phyloP scores from a whole-genome alignment of 805 yeast species.

The Diddensiella transvaalensis region DNA sequence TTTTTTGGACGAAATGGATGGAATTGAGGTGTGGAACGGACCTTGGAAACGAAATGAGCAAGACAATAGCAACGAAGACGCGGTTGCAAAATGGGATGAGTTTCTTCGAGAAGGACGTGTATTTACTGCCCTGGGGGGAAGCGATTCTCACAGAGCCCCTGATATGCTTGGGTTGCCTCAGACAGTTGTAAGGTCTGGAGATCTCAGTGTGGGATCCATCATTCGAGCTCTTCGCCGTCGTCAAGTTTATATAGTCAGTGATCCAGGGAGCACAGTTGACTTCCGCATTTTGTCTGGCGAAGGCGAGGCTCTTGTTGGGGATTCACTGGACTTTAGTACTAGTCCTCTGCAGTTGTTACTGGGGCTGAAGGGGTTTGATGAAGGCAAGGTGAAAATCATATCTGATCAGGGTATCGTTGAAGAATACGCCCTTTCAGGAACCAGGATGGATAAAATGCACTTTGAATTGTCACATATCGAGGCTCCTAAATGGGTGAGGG shows the following conservation, averaged over 20 bases:
- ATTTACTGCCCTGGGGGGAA: slow-evolving; percentile 14
- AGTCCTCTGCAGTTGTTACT: not conserved
- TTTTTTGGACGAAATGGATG: slow-evolving; percentile 12
- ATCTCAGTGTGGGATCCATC: slow-evolving; percentile 7
- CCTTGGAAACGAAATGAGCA: slow-evolving; percentile 12
- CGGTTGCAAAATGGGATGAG: slow-evolving; percentile 13
- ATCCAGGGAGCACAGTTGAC: not conserved
- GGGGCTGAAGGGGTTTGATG: slow-evolving; percentile 1
- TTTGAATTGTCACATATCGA: not conserved
- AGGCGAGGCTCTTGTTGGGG: not conserved
- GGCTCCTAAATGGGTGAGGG: slow-evolving; percentile 6
- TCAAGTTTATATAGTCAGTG: slow-evolving; percentile 9
- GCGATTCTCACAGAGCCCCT: slow-evolving; percentile 14
- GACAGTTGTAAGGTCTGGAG: slow-evolving; percentile 11
- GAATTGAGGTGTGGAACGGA: slow-evolving; percentile 19
- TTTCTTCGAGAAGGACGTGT: slow-evolving; percentile 7
- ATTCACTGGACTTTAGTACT: not conserved
- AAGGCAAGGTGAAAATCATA: not conserved
- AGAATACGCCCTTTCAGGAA: too few relatives aligned
- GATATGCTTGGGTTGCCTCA: slow-evolving; percentile 10
- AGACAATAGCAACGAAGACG: slow-evolving; percentile 8
- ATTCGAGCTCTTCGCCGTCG: slow-evolving; percentile 6
- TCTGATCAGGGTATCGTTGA: not conserved
- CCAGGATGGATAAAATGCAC: not conserved
- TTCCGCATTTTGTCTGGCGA: not conserved